phyloP scores from a whole-genome alignment of 768 basidiomycete species.

The Mycena crocata region DNA sequence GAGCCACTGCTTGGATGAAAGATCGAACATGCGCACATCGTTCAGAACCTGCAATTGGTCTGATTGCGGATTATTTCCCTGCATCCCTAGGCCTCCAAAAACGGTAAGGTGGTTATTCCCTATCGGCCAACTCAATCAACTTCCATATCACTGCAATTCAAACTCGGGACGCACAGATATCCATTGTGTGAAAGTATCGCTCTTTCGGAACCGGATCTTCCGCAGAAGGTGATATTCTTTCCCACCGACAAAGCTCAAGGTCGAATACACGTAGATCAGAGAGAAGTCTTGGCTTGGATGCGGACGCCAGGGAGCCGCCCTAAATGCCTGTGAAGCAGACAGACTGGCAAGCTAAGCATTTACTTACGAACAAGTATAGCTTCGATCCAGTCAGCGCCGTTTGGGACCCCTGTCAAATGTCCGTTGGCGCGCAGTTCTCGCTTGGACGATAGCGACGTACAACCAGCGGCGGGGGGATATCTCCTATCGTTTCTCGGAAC shows the following conservation, averaged over 20 bases:
- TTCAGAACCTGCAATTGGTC: slow-evolving; percentile 20
- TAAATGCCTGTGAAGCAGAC: background rate
- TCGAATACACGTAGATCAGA: slow-evolving; percentile 29
- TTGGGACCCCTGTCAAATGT: slow-evolving; percentile 27
- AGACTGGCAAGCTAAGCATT: background rate
- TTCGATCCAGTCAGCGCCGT: slow-evolving; percentile 29
- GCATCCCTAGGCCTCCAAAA: slow-evolving; percentile 29
- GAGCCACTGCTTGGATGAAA: slow-evolving; percentile 25
- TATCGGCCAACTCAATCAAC: slow-evolving; percentile 3
- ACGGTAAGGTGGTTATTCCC: slow-evolving; percentile 35
- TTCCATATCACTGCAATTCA: background rate
- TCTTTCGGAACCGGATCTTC: slow-evolving; percentile 15
- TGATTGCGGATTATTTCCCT: background rate
- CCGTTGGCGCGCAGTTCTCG: background rate
- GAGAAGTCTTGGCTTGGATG: slow-evolving; percentile 11
- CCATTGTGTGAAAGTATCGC: slow-evolving; percentile 35
- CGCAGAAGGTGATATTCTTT: slow-evolving; percentile 10
- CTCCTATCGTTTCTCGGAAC: slow-evolving; percentile 20
- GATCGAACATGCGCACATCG: slow-evolving; percentile 27
- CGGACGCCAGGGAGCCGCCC: slow-evolving; percentile 22
- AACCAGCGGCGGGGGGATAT: slow-evolving; percentile 20
- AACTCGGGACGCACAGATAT: slow-evolving; percentile 26
- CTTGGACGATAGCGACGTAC: background rate
- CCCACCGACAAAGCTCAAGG: slow-evolving; percentile 34
- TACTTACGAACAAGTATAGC: slow-evolving; percentile 34